A percentile compares a stretch with the other conserved stretches of the same genome.
Evolutionary conservation across 768 basidiomycete species (phyloP).

Genomic region (Russula griseocarnosa): DNA sequence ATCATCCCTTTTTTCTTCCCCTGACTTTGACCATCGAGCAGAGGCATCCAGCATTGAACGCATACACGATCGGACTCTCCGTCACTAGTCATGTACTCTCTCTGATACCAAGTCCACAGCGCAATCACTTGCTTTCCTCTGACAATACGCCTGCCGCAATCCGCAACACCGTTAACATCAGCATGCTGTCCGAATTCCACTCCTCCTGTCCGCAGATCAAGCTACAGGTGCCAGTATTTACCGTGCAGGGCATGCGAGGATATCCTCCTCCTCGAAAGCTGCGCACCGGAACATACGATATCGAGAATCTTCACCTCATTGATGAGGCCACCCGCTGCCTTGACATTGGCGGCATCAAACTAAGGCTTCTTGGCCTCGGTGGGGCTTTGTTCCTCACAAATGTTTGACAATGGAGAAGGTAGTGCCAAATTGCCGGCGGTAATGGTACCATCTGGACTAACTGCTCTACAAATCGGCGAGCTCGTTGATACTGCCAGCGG

Average conservation of each 20-base stretch:
- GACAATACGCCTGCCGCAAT: constrained; percentile 65
- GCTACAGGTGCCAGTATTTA: constrained; percentile 89
- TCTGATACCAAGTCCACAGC: constrained; percentile 78
- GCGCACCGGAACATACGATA: constrained; percentile 71
- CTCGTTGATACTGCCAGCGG: constrained; percentile 96
- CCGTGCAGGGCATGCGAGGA: constrained; percentile 99
- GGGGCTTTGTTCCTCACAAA: constrained; percentile 96
- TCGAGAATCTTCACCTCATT: constrained; percentile 87
- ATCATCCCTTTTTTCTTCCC: background rate
- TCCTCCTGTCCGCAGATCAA: constrained; percentile 87
- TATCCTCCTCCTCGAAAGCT: constrained; percentile 90
- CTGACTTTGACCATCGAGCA: constrained; percentile 34
- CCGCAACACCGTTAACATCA: constrained; percentile 68
- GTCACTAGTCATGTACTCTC: constrained; percentile 96
- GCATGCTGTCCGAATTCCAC: constrained; percentile 88
- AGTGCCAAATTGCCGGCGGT: constrained; percentile 94
- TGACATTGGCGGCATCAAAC: constrained; percentile 88
- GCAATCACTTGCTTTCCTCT: constrained; percentile 69
- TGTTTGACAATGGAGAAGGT: constrained; percentile 93
- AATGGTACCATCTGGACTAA: constrained; percentile 99
- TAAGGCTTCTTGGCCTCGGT: constrained; percentile 92
- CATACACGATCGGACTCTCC: constrained; percentile 93
- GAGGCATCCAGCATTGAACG: constrained; percentile 77
- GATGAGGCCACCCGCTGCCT: constrained; percentile 92
- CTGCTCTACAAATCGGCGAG: constrained; percentile 94